Evolutionary conservation across 495 filamentous ascomycete species (phyloP), one percentile per base, ranked within the genome.

Genomic region (Xylaria longipes): DNA sequence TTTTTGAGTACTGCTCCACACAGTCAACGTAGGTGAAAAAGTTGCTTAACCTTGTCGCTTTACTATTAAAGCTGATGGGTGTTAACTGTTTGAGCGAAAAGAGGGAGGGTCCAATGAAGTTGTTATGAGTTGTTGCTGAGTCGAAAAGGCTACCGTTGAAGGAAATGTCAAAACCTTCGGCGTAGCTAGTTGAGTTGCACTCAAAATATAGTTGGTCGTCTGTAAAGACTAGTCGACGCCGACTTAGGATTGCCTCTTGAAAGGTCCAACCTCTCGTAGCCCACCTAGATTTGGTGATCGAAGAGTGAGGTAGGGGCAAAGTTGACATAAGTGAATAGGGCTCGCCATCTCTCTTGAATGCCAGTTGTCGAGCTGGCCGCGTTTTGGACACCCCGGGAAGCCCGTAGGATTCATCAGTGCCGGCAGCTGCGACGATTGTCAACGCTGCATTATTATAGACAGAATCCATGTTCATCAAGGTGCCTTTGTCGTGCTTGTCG

Each of bases 211-310:
- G 67, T 54, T 83, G 80, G 6, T 77, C 39, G 5, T 80, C 72
- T 0, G 72, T 78, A 56, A 85, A 77, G 39, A 75, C 78, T 7
- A 85, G 65, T 3, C 80, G 71, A 0, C 81, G 76, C 27, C 8
- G 78, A 80, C n/a, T n/a, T 15, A 83, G 70, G 6, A 82, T 20
- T 0, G 65, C 77, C 72, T 85, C 82, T 70, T 85, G 83, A 66
- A 74, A 83, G 2, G 83, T 84, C 83, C 83, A 85, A 9, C 74
- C 83, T 64, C 83, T 70, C 7, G 74, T 80, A 5, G 41, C 25
- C 82, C 81, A 84, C 9, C 67, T 65, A 0, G 77, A 80, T 0
- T 69, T 52, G 12, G 27, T 5, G 58, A 82, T 75, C 5, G 52
- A 33, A 48, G 25, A 27, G 31, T 46, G 48, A 33, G 63, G 74